phyloP scores from a whole-genome alignment of 345 rosid species.

The Xanthoceras sorbifolium region DNA sequence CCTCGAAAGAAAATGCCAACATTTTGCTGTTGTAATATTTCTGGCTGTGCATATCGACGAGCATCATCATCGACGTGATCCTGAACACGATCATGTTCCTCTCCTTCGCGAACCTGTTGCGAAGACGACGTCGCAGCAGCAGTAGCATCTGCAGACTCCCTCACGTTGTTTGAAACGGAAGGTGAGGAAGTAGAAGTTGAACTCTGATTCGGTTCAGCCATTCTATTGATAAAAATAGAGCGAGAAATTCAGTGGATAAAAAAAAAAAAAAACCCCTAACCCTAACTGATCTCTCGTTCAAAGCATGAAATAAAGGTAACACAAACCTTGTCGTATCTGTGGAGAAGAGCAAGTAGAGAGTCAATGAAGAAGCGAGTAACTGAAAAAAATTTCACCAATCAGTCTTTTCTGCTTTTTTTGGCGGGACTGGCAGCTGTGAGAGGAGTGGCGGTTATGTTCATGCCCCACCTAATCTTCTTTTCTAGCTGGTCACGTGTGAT shows the following conservation, averaged over 20 bases:
- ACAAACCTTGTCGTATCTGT: slow-evolving; percentile 5
- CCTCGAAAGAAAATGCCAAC: slow-evolving; percentile 38
- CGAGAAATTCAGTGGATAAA: background rate
- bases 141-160: slow-evolving; percentile 21
- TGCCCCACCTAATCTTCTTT: background rate
- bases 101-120: slow-evolving; percentile 46
- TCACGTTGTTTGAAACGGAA: slow-evolving; percentile 22
- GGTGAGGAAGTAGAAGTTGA: slow-evolving; percentile 15
- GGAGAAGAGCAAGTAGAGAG: slow-evolving; percentile 28
- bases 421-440: slow-evolving; percentile 33
- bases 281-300: background rate
- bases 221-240: slow-evolving; percentile 14
- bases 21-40: slow-evolving; percentile 48
- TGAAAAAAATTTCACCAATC: slow-evolving; percentile 31
- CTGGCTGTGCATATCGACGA: slow-evolving; percentile 34
- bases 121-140: slow-evolving; percentile 26
- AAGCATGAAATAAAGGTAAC: slow-evolving; percentile 19
- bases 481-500: background rate
- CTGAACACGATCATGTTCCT: slow-evolving; percentile 30
- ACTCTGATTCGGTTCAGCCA: slow-evolving; percentile 55
- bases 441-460: background rate
- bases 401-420: slow-evolving; percentile 32
- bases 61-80: slow-evolving; percentile 34
- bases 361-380: slow-evolving; percentile 31
- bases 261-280: slow-evolving; percentile 32